Evolutionary conservation across 2,329 filamentous ascomycete species (phyloP), one percentile per base, ranked within the genome.

Genomic region (Juglanconis oblonga): DNA sequence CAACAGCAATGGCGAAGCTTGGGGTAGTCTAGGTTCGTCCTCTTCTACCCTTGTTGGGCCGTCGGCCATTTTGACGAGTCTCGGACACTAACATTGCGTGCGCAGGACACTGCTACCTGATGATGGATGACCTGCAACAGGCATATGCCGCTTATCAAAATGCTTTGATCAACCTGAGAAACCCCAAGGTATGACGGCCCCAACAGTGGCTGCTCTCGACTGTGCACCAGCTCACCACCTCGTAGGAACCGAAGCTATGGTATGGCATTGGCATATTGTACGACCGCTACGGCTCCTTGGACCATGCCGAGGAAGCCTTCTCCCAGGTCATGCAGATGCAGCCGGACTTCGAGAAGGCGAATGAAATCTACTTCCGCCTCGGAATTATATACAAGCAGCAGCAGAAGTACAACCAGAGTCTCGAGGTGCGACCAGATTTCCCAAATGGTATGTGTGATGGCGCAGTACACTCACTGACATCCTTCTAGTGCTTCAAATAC

Each of bases 361-460:
- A 98, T 70, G 95, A 99, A 74, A 98, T 99, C 57, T 99, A 98
- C 75, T 99, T 99, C 77, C 87, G 95, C 33, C 84, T 99, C 8
- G 95, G 95, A n/a, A 99, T 99, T 78, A 98, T 99, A 66, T 98
- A 98, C 80, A 99, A 99, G 74, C 94, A 98, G 70, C 95, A 98
- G 72, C 89, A 93, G 64, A 98, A 98, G 74, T 99, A 93, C 73
- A 81, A 82, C 55, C 89, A 96, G 71, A 97, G 93, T 80, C 81
- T 98, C 50, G 95, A 98, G 77, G 93, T 96, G 80, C 69, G 80
- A 74, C 58, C 61, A 36, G 69, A 64, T 33, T 54, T 42, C 24
- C 48, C 1, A 38, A 5, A 9, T 42, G 5, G 38, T 42, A n/a
- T 6, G n/a, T 35, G 29, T n/a, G 13, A 49, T 36, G 44, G 9